Evolutionary conservation across 1,139 yeast genomes (phyloP), one percentile per base, ranked within the genome.

Genomic region (Hyphopichia wangnamkhiaoensis): DNA sequence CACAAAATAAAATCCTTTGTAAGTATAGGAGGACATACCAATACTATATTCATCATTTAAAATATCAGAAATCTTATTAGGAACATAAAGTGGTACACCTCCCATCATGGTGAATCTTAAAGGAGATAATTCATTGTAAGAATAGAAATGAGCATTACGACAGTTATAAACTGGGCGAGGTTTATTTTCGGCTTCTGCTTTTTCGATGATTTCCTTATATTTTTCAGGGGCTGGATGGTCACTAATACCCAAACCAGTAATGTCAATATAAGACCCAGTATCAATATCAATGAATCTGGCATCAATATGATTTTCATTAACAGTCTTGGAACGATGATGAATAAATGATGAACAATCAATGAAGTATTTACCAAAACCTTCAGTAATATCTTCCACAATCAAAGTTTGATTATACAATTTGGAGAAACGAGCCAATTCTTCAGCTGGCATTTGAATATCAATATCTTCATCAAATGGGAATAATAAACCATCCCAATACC

Each of bases 281-380:
- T 65, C 70, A 21, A 66, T 59, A 49, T 68, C 74, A 31, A 67
- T 64, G 43, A 68, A 62, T 41, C 73, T 56, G 3, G 71, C 73
- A 46, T 68, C 74, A 26, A 68, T 65, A 42, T 65, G 65, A 47
- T 68, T 68, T 15, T 57, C 51, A 20, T 56, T 58, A 37, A 56
- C 49, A 25, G 65, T 57, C 16, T 53, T 50, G 16, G 56, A 63
- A 28, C 74, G 52, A 42, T 65, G 63, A 41, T 63, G 63, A 34
- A 68, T 56, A 41, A 59, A 63, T 6, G 63, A 50, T 5, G 63
- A 61, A 20, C 65, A 60, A 46, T 68, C 74, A 35, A 65, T 49
- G 32, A 62, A 63, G 42, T 50, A 65, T 37, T 56, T 53, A 13
- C 68, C 67, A 41, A 56, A 53, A 3, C 71, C 66, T 46, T 60